Base-by-base conservation (phyloP, 208 protist genomes). In the Kentomonas sorsogonicus region DNA sequence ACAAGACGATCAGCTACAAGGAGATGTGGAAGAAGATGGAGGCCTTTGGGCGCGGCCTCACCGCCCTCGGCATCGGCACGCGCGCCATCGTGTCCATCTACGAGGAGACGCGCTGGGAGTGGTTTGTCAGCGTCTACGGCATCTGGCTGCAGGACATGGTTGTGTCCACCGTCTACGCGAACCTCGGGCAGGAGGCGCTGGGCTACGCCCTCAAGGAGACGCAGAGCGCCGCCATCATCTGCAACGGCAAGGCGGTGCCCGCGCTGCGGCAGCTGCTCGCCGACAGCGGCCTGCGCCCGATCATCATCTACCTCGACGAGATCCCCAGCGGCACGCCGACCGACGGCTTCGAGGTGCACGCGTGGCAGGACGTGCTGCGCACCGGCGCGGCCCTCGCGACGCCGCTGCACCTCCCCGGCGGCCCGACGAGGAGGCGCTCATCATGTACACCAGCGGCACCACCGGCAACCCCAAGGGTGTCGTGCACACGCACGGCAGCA, bases 401-500 rank as follows among this genome's bases (percentile, higher is more conserved):
- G 9, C 11, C 56, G 18, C 18, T 75, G 22, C 31, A 41, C 26
- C 60, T 83, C 18, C 63, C 72, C 11, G 51, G 29, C 22, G 66
- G 75, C 55, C 64, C 30, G 65, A 87, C 20, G 63, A 60, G n/a
- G 38, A 66, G 33, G 74, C 70, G 1, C 38, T 83, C 18, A 80
- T 66, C 30, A 74, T 67, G 53, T 94, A 94, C 69, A 96, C 92
- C 45, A 94, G 84, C 60, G 89, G 91, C 44, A 93, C 91, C 25
- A 97, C 88, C 9, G 89, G 89, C 10, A 56, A 88, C 48, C 89
- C 91, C 26, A 97, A 96, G 71, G 91, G 89, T 44, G 87, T 95
- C 25, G 72, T 90, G 23, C 79, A 94, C 72, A 86, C 77, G 7
- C 78, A 95, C 68, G 80, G 77, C 51, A 86, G 74, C 67, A 50